Percentiles rank a stretch among this genome's conserved stretches.
Evolutionary conservation across 2,329 filamentous ascomycete species (phyloP).

Genomic region (Clonostachys chloroleuca): DNA sequence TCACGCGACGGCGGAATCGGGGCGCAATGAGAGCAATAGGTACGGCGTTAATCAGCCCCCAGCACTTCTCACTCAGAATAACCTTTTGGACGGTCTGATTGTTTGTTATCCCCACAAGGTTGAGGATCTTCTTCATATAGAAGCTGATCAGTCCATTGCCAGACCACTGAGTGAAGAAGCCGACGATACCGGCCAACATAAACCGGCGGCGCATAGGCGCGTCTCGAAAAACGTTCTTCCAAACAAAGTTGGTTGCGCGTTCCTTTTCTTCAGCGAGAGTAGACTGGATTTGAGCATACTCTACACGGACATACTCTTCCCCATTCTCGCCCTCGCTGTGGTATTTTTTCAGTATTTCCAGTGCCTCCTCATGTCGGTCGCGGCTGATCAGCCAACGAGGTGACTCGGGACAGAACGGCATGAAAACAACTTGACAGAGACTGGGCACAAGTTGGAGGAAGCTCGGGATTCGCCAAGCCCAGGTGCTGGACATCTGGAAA

Average conservation of each 20-base stretch:
- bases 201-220: conserved; percentile 18
- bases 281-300: conserved; percentile 20
- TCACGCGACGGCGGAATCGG: conserved; percentile 24
- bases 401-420: conserved; percentile 9
- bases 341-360: conserved; percentile 27
- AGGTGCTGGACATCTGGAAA: conserved; percentile 10
- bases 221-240: conserved; percentile 11
- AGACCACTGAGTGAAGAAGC: conserved; percentile 17
- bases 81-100: conserved; percentile 11
- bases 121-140: conserved; percentile 27
- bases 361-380: conserved; percentile 27
- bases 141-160: conserved; percentile 27
- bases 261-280: conserved; percentile 15
- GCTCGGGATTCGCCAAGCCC: conserved; percentile 17
- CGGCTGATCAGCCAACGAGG: conserved; percentile 23
- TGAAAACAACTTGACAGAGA: conserved; percentile 6
- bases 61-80: conserved; percentile 32
- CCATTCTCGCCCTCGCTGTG: conserved; percentile 33
- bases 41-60: conserved; percentile 33
- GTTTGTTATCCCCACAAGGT: conserved; percentile 26
- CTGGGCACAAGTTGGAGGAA: conserved; percentile 13
- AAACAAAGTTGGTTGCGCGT: conserved; percentile 15
- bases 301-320: conserved; percentile 12
- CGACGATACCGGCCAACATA: conserved; percentile 13
- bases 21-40: conserved; percentile 30